These are phyloP conservation scores for Pestalotiopsis sp. DNA, from an alignment of 2,329 filamentous ascomycete species.

Conservation along the genomic window DNA sequence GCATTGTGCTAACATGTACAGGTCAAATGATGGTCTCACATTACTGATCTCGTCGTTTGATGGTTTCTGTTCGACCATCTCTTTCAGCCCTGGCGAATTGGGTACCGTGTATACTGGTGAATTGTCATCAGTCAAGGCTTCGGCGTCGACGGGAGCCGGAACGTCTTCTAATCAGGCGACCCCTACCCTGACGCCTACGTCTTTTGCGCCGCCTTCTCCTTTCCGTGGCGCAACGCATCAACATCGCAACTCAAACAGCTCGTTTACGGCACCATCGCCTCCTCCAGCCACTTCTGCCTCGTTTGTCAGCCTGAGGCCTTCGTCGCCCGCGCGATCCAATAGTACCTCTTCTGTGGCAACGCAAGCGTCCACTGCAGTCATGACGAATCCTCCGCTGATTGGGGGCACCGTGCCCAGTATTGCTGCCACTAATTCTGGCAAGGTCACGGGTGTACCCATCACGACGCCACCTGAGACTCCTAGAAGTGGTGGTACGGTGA, in stretches of 20 bases:
- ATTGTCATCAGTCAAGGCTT: constrained; percentile 49
- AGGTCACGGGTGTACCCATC: constrained; percentile 66
- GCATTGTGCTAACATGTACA: constrained; percentile 29
- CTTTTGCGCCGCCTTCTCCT: constrained; percentile 62
- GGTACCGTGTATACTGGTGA: constrained; percentile 79
- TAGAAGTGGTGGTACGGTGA: constrained; percentile 54
- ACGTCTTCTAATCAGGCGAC: constrained; percentile 63
- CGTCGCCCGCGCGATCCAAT: constrained; percentile 82
- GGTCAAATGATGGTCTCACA: constrained; percentile 74
- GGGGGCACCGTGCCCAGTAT: constrained; percentile 76
- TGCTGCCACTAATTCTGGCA: constrained; percentile 69
- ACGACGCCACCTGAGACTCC: constrained; percentile 92
- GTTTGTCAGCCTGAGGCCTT: constrained; percentile 64
- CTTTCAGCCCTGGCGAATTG: constrained; percentile 81
- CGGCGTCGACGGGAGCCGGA: constrained; percentile 37
- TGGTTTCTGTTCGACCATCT: constrained; percentile 91
- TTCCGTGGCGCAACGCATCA: constrained; percentile 52
- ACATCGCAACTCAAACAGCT: constrained; percentile 58
- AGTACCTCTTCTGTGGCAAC: constrained; percentile 80
- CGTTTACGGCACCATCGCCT: constrained; percentile 59
- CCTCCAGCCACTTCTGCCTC: constrained; percentile 50
- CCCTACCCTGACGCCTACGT: constrained; percentile 64
- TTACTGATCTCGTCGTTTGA: constrained; percentile 97
- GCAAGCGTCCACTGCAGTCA: constrained; percentile 53
- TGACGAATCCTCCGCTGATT: constrained; percentile 78